Percentiles rank a stretch among this genome's conserved stretches.
These are phyloP conservation scores for Nigrospora osmanthi DNA, from an alignment of 2,329 filamentous ascomycete species.

Conservation along the genomic window DNA sequence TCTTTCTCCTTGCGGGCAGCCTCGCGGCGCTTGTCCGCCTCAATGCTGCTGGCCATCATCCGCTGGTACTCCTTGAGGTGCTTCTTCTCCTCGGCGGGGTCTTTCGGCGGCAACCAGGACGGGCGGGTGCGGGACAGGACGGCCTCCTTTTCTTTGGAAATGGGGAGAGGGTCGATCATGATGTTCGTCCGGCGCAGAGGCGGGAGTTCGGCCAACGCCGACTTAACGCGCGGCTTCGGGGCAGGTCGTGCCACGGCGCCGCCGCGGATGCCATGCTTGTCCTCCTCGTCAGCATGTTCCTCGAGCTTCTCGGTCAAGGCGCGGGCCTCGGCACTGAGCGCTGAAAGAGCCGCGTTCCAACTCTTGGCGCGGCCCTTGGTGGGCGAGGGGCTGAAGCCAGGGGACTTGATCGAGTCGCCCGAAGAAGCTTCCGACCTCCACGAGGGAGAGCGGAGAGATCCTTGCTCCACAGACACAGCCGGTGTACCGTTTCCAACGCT, in stretches of 20 bases:
- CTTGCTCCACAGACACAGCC: constrained; percentile 48
- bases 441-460: constrained; percentile 49
- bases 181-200: constrained; percentile 67
- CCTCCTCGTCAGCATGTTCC: constrained; percentile 60
- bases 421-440: constrained; percentile 39
- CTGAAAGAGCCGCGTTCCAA: constrained; percentile 64
- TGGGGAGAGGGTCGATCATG: constrained; percentile 76
- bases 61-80: constrained; percentile 80
- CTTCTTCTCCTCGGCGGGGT: constrained; percentile 82
- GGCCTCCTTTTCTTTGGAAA: constrained; percentile 81
- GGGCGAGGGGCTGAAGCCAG: constrained; percentile 29
- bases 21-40: constrained; percentile 53
- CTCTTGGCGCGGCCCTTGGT: constrained; percentile 56
- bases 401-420: constrained; percentile 20
- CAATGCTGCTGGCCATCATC: constrained; percentile 64
- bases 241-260: constrained; percentile 15
- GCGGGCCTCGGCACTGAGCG: constrained; percentile 65
- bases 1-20: constrained; percentile 42
- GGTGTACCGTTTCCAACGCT: constrained; percentile 60
- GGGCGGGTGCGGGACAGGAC: constrained; percentile 73
- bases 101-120: constrained; percentile 79
- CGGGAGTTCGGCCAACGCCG: constrained; percentile 61
- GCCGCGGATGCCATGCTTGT: constrained; percentile 32
- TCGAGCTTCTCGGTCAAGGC: constrained; percentile 74
- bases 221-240: constrained; percentile 48